Percentiles rank a stretch among this genome's conserved stretches.
phyloP scores from a whole-genome alignment of 352 stramenopile genomes.

The Lagenidium giganteum region DNA sequence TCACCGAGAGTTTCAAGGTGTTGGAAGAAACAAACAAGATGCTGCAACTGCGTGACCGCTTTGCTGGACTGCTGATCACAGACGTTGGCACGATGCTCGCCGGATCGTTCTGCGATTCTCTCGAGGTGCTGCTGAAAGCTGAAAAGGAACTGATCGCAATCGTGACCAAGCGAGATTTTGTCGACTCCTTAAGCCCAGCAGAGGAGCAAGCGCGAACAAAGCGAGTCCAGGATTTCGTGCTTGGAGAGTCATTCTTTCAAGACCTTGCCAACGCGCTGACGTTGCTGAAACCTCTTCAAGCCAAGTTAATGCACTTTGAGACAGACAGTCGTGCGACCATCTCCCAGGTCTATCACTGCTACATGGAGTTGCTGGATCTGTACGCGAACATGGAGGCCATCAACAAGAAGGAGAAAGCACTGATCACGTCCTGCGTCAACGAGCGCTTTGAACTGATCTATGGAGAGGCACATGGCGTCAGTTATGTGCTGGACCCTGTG shows the following conservation, averaged over 20 bases:
- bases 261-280: conserved; percentile 52
- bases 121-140: conserved; percentile 44
- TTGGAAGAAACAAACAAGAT: conserved; percentile 42
- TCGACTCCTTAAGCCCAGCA: conserved; percentile 23
- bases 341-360: conserved; percentile 50
- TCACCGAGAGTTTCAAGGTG: conserved; percentile 30
- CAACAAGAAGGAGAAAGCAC: conserved; percentile 70
- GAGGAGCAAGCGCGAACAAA: conserved; percentile 41
- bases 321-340: conserved; percentile 29
- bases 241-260: conserved; percentile 54
- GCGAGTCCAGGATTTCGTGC: conserved; percentile 59
- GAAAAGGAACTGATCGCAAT: conserved; percentile 48
- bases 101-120: conserved; percentile 23
- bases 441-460: conserved; percentile 68
- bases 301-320: conserved; percentile 43
- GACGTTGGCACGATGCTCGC: no score
- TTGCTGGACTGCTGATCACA: conserved; percentile 7
- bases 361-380: conserved; percentile 35
- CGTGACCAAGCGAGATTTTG: conserved; percentile 56
- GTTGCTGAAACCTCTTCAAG: conserved; percentile 48
- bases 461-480: conserved; percentile 48
- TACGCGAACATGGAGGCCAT: conserved; percentile 56
- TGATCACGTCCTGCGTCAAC: conserved; percentile 56
- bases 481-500: conserved; percentile 53
- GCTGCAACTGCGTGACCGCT: conserved; percentile 20